Evolutionary conservation across 139 green algal genomes (phyloP).

Genomic region (Chlamydomonas incerta): DNA sequence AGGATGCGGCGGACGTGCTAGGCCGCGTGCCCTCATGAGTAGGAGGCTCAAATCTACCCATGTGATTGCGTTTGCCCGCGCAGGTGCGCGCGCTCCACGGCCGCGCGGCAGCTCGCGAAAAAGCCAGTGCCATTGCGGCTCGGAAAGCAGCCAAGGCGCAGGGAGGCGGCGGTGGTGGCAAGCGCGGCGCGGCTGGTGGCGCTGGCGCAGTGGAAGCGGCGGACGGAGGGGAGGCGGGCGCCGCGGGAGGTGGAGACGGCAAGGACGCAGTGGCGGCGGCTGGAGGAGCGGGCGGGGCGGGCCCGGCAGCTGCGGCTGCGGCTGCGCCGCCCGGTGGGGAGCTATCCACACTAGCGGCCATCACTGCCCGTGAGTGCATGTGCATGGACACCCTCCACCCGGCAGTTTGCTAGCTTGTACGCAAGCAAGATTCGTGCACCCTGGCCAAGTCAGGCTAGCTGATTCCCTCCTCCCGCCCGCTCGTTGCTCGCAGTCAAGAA

Average conservation of each 20-base stretch:
- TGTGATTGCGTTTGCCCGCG: too few relatives aligned
- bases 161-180: neutral
- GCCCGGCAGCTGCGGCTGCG: slow-evolving; percentile 43
- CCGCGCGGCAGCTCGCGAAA: slow-evolving; percentile 6
- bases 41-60: too few relatives aligned
- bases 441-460: too few relatives aligned
- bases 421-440: too few relatives aligned
- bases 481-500: slow-evolving; percentile 83
- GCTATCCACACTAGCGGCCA: slow-evolving; percentile 73
- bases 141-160: neutral
- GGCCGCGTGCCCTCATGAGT: too few relatives aligned
- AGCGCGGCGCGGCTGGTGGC: too few relatives aligned
- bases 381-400: too few relatives aligned
- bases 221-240: neutral
- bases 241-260: neutral
- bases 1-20: too few relatives aligned
- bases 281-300: slow-evolving; percentile 45
- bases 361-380: slow-evolving; percentile 76
- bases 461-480: too few relatives aligned
- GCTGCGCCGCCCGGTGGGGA: slow-evolving; percentile 11
- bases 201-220: too few relatives aligned
- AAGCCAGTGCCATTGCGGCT: neutral
- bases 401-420: too few relatives aligned
- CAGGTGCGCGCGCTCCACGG: slow-evolving; percentile 48
- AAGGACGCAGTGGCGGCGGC: neutral